Percentiles rank a stretch among this genome's conserved stretches.
phyloP scores from a whole-genome alignment of 1,284 basidiomycete species.

The Ceratobasidium sp. region DNA sequence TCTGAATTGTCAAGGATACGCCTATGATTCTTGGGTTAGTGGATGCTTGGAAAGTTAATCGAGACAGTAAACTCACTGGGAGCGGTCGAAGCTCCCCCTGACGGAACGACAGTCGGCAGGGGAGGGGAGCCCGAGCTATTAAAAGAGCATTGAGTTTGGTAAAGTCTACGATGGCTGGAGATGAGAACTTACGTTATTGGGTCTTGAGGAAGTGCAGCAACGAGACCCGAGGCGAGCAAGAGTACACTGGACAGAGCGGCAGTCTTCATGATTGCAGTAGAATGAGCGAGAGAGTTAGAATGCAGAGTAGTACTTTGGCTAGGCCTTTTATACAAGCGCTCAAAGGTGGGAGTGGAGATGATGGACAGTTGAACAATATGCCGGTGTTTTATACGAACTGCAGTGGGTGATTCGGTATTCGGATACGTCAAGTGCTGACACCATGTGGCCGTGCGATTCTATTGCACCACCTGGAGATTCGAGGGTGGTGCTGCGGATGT shows the following conservation, averaged over 20 bases:
- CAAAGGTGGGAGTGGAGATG: neutral
- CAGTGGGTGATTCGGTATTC: neutral
- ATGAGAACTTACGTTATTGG: neutral
- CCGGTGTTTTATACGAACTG: neutral
- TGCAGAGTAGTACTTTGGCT: neutral
- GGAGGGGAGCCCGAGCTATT: neutral
- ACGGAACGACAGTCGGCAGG: neutral
- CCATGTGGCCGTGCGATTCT: neutral
- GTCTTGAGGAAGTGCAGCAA: conserved; percentile 28
- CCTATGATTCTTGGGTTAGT: neutral
- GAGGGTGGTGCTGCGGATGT: no score
- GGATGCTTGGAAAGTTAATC: no score
- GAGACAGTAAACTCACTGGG: neutral
- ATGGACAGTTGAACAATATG: neutral
- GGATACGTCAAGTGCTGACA: neutral
- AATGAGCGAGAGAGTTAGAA: neutral
- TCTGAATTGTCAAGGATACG: neutral
- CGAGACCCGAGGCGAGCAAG: conserved; percentile 32
- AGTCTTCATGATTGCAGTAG: conserved; percentile 13
- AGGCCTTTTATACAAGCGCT: neutral
- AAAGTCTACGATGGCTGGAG: neutral
- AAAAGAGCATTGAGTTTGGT: neutral
- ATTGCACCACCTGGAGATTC: no score
- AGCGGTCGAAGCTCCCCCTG: neutral
- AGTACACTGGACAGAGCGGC: conserved; percentile 17